These are phyloP conservation scores for Psidium guajava DNA, from an alignment of 345 rosid genomes.

Conservation along the genomic window DNA sequence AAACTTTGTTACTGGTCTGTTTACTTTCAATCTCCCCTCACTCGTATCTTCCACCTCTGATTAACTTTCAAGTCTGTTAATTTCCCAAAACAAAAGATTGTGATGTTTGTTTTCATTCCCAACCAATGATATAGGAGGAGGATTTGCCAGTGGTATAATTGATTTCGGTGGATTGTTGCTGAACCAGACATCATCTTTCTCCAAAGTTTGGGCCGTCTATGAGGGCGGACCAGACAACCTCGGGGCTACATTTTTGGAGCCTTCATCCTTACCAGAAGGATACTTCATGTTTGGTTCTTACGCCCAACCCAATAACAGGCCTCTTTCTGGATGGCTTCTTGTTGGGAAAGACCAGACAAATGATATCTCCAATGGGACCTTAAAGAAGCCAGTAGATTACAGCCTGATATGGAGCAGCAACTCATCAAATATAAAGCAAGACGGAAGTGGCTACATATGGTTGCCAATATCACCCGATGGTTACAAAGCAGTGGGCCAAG, in stretches of 20 bases:
- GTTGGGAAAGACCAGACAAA: constrained; percentile 5
- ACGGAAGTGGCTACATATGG: constrained; percentile 9
- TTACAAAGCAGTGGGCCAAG: constrained; percentile 11
- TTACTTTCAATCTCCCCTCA: neutral
- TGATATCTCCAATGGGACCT: neutral
- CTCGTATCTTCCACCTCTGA: neutral
- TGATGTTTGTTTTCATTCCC: neutral
- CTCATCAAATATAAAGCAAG: neutral
- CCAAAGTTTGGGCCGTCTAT: constrained; percentile 4
- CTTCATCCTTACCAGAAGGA: constrained; percentile 11
- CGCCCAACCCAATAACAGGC: constrained; percentile 9
- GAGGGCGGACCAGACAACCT: constrained; percentile 6
- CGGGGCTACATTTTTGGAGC: constrained; percentile 11
- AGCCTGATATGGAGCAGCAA: constrained; percentile 8
- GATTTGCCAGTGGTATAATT: constrained; percentile 6
- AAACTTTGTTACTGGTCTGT: neutral
- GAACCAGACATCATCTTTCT: neutral
- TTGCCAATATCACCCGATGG: constrained; percentile 9
- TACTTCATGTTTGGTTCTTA: constrained; percentile 13
- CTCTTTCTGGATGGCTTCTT: constrained; percentile 10
- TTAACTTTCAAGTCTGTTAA: neutral
- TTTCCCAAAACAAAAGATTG: neutral
- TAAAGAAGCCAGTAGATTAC: constrained; percentile 5
- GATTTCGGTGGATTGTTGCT: constrained; percentile 8
- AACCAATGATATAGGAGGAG: constrained; percentile 17